Base-by-base conservation (phyloP, 1,139 yeast species). In the Hyphopichia wangnamkhiaoensis region DNA sequence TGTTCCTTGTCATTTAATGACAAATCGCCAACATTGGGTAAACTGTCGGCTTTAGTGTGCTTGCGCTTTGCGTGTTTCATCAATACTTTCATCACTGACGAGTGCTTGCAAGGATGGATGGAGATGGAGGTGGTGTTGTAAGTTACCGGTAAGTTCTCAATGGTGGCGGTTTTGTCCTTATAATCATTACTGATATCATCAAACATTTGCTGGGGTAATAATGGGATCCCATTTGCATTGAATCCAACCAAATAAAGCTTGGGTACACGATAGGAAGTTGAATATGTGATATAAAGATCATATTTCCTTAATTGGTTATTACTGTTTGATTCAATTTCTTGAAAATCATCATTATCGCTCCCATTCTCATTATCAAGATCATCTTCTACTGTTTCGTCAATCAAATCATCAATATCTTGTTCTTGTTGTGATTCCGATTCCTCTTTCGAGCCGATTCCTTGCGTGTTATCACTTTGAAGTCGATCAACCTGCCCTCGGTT, bases 61-160 rank as follows among this genome's bases (percentile, higher is more conserved):
- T 37, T 50, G 51, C 41, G 64, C 58, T 44, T 63, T 53, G 57
- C 71, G 54, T 63, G 78, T 61, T 82, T 85, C 76, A 93, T 80
- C 46, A 93, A 69, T 30, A 89, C 85, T 52, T 82, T 82, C 98
- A 93, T 93, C 16, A 93, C 98, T 32, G 86, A 81, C 4, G 98
- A 90, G 59, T 93, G 99, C 49, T 84, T 83, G 60, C 99, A 93
- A 1, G 99, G 99, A 58, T 93, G 99, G 38, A 93, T 91, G 7
- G 96, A 88, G 6, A 94, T 91, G 16, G 94, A 76, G 0, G 94
- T 86, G 27, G 93, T 79, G 55, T 82, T 81, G 39, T 77, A 79
- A 40, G 83, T 74, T 52, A 91, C 91, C 4, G 98, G 98, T 6
- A 95, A 82, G 47, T 79, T 81, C 61, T 93, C 99, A 46, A 93